phyloP scores from a whole-genome alignment of 75 land plant species.

The Larix kaempferi region DNA sequence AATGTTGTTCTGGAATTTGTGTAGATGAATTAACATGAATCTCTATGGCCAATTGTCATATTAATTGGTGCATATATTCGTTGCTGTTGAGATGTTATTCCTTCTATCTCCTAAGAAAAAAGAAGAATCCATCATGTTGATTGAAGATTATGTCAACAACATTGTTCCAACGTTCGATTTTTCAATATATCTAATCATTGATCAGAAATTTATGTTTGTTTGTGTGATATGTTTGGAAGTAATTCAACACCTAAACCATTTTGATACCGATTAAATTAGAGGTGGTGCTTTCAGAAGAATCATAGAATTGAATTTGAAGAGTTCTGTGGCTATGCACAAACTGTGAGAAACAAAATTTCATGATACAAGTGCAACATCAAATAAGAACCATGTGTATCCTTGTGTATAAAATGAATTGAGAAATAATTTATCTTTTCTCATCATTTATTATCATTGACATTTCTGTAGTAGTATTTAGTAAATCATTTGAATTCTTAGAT shows the following conservation, averaged over 20 bases:
- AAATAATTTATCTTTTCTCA: neutral
- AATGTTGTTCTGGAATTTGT: neutral
- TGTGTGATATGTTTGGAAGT: neutral
- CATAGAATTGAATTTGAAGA: constrained; percentile 67
- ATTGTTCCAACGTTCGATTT: constrained; percentile 11
- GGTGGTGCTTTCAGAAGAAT: constrained; percentile 42
- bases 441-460: neutral
- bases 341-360: constrained; percentile 46
- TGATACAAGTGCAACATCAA: constrained; percentile 77
- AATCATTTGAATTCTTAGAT: too few species aligned
- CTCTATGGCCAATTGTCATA: constrained; percentile 24
- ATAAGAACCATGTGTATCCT: constrained; percentile 36
- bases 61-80: too few species aligned
- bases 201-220: neutral
- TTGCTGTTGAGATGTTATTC: too few species aligned
- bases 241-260: neutral
- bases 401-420: neutral
- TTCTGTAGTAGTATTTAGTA: neutral
- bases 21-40: neutral
- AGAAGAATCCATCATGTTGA: too few species aligned
- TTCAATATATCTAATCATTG: too few species aligned
- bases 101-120: too few species aligned
- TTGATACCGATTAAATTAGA: constrained; percentile 21
- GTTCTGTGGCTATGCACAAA: constrained; percentile 76
- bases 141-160: too few species aligned